phyloP scores from a whole-genome alignment of 2,329 filamentous ascomycete genomes.

The Cladosporium austrohemisphaericum region DNA sequence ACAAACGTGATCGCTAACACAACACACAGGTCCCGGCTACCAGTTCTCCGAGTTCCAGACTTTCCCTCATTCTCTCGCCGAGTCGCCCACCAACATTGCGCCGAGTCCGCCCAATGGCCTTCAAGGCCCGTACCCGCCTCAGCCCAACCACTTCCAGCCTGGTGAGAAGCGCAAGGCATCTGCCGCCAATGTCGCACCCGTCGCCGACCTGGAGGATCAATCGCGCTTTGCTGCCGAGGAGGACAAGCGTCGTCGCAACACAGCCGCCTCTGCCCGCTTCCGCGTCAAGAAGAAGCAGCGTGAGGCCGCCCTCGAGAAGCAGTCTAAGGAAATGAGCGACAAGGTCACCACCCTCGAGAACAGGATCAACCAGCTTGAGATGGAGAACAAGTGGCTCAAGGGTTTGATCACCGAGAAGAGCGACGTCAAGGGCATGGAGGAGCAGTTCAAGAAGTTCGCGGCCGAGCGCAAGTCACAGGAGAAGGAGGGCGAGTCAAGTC shows the following conservation, averaged over 20 bases:
- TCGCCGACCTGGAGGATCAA: constrained; percentile 41
- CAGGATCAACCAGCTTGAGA: constrained; percentile 48
- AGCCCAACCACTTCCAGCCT: constrained; percentile 18
- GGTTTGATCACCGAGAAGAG: constrained; percentile 50
- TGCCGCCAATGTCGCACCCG: constrained; percentile 29
- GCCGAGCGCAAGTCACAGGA: constrained; percentile 18
- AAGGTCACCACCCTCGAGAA: constrained; percentile 44
- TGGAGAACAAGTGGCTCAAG: constrained; percentile 53
- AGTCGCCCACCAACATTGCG: constrained; percentile 25
- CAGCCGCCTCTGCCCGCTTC: constrained; percentile 51
- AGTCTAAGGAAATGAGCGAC: constrained; percentile 49
- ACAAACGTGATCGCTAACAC: not conserved
- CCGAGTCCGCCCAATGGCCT: constrained; percentile 27
- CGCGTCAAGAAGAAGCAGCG: constrained; percentile 55
- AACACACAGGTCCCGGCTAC: constrained; percentile 35
- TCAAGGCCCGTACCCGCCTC: constrained; percentile 28
- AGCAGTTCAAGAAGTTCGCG: constrained; percentile 19
- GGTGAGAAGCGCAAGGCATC: constrained; percentile 49
- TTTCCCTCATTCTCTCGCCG: constrained; percentile 29
- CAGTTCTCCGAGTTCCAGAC: constrained; percentile 46
- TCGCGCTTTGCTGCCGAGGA: constrained; percentile 48
- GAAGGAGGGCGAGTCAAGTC: constrained; percentile 28
- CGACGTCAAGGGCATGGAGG: constrained; percentile 29
- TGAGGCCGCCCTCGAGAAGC: constrained; percentile 50
- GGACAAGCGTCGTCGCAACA: constrained; percentile 53